A percentile compares a stretch with the other conserved stretches of the same genome.
Evolutionary conservation across 495 filamentous ascomycete species (phyloP).

Genomic region (Lophiostoma macrostomum): DNA sequence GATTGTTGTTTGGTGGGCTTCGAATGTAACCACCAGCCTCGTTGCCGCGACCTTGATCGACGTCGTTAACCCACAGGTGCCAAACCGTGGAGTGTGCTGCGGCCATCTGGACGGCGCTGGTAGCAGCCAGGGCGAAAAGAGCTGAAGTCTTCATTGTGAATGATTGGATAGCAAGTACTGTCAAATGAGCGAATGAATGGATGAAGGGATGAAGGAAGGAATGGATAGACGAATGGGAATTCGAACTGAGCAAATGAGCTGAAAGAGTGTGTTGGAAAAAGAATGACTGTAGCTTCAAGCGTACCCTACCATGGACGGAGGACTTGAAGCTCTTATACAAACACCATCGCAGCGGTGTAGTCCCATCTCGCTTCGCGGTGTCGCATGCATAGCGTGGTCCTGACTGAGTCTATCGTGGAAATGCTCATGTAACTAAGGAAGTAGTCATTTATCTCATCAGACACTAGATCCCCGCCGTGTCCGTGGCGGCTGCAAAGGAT

Average conservation of each 20-base stretch:
- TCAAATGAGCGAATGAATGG: conserved; percentile 19
- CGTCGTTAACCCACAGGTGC: conserved; percentile 47
- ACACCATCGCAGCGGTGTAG: background rate
- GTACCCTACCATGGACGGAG: conserved; percentile 10
- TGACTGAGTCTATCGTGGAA: background rate
- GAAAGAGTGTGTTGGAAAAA: conserved; percentile 21
- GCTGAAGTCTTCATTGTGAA: conserved; percentile 42
- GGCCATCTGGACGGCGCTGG: conserved; percentile 41
- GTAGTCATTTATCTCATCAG: conserved; percentile 12
- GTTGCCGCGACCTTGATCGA: conserved; percentile 46
- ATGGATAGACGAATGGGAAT: background rate
- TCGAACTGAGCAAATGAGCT: conserved; percentile 1
- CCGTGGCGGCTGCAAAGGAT: conserved; percentile 14
- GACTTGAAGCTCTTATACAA: conserved; percentile 17
- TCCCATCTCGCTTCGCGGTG: background rate
- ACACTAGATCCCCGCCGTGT: too few species aligned
- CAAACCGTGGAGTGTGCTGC: conserved; percentile 48
- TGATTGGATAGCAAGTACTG: background rate
- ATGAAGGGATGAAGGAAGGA: conserved; percentile 7
- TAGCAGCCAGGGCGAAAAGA: conserved; percentile 42
- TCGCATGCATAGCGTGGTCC: conserved; percentile 8
- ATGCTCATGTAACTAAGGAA: conserved; percentile 2
- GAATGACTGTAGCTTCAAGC: conserved; percentile 26
- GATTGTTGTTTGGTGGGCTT: conserved; percentile 49
- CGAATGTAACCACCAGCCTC: conserved; percentile 45